Base-by-base conservation (phyloP, 495 filamentous ascomycete genomes). In the Penicillium lagena region DNA sequence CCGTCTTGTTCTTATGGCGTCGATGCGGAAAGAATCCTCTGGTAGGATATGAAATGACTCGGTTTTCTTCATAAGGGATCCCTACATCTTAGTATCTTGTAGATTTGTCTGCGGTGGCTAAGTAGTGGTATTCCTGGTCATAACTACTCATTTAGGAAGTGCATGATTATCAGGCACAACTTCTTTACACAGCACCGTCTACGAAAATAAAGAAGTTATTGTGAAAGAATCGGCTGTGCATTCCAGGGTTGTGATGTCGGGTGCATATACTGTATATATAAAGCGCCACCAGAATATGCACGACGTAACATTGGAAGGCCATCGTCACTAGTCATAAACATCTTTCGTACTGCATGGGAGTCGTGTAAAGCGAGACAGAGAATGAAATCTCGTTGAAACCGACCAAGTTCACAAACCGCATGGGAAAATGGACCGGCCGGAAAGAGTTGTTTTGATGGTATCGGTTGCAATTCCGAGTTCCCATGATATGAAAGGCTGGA, bases 1-100 rank as follows among this genome's bases (percentile, higher is more conserved):
- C 39, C 46, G 46, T 37, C 42, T 50, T 6, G 46, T 54, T n/a
- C 43, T 43, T n/a, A 46, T 54, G 42, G 42, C 42, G 5, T 49
- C 48, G 13, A 53, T 53, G 50, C 22, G 22, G 6, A 22, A 22
- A 22, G 22, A 22, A 35, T 29, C 27, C 12, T 12, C 1, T 22
- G 2, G 11, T 38, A 15, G 31, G 22, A 22, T 4, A 4, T 22
- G 22, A 22, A 17, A 22, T 6, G 22, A 22, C 0, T 4, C 22
- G 3, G 22, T 22, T 22, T 22, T 22, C n/a, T n/a, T n/a, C n/a
- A n/a, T n/a, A n/a, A n/a, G n/a, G n/a, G n/a, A n/a, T n/a, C n/a
- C n/a, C 17, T 17, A 4, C 17, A 17, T 17, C 17, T 17, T 17
- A 17, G 17, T 1, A 17, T 17, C n/a, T 22, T 22, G 22, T 22